Conservation (phyloP, 345 rosid genomes). For the Bruguiera gymnorhiza region DNA sequence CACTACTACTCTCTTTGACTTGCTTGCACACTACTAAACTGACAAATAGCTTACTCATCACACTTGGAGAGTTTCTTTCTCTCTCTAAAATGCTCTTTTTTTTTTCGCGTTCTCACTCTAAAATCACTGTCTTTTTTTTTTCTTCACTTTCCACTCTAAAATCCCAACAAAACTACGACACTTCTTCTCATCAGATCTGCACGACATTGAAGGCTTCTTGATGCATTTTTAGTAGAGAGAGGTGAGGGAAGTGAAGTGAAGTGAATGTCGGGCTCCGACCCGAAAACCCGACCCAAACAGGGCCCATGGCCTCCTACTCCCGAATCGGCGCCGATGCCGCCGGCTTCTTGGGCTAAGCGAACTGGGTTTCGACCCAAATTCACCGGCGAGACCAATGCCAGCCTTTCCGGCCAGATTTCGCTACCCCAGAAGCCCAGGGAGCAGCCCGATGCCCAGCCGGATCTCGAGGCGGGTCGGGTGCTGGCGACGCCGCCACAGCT, state of each 20-base stretch:
- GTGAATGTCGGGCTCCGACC: conserved; percentile 63
- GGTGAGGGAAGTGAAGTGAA: conserved; percentile 22
- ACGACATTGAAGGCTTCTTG: neutral
- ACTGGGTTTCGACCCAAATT: conserved; percentile 90
- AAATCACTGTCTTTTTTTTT: too few relatives aligned
- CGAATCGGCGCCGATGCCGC: conserved; percentile 75
- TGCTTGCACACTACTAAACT: too few relatives aligned
- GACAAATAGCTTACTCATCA: too few relatives aligned
- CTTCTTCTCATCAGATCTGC: conserved; percentile 32
- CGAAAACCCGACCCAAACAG: conserved; percentile 64
- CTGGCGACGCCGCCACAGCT: conserved; percentile 14
- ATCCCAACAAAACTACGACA: conserved; percentile 14
- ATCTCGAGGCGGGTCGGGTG: conserved; percentile 66
- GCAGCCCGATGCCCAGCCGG: conserved; percentile 43
- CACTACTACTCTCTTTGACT: too few relatives aligned
- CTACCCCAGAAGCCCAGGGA: conserved; percentile 50
- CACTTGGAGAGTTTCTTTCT: too few relatives aligned
- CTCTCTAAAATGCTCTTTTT: too few relatives aligned
- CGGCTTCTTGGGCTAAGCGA: conserved; percentile 89
- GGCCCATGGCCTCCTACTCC: conserved; percentile 74
- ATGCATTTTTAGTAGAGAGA: neutral
- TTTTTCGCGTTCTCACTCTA: too few relatives aligned
- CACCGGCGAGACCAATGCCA: conserved; percentile 85
- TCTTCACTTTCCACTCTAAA: too few relatives aligned
- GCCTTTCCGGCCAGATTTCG: conserved; percentile 68